These are phyloP conservation scores for Yamadazyma mexicana DNA, from an alignment of 1,139 yeast genomes.

Conservation along the genomic window DNA sequence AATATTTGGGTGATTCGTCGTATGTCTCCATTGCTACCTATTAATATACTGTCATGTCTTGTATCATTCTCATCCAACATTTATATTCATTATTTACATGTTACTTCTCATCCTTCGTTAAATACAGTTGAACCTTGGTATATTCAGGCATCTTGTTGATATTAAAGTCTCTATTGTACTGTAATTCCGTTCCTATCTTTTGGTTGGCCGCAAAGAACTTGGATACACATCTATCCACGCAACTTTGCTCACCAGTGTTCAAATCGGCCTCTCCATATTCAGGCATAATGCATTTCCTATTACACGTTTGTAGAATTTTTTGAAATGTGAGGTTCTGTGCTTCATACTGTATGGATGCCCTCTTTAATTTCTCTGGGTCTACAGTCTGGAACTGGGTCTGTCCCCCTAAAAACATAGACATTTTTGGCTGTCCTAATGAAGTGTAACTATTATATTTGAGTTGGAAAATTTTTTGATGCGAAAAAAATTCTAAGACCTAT, in stretches of 20 bases:
- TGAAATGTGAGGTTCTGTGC: constrained; percentile 72
- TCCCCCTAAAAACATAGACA: constrained; percentile 64
- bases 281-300: constrained; percentile 67
- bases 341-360: constrained; percentile 75
- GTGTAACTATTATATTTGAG: constrained; percentile 1
- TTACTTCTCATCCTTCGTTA: not conserved
- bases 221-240: constrained; percentile 76
- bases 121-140: constrained; percentile 21
- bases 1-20: too few species aligned
- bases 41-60: too few species aligned
- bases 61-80: too few species aligned
- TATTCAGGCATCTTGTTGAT: constrained; percentile 41
- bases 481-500: not conserved
- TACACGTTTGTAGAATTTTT: constrained; percentile 57
- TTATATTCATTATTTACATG: constrained; percentile 3
- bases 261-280: constrained; percentile 80
- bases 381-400: constrained; percentile 49
- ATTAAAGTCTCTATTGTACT: constrained; percentile 31
- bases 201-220: constrained; percentile 70
- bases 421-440: constrained; percentile 19
- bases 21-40: too few species aligned
- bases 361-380: constrained; percentile 63
- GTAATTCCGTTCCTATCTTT: constrained; percentile 53
- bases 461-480: constrained; percentile 7
- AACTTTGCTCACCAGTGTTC: constrained; percentile 72